Conservation (phyloP, 768 basidiomycete species). For the Lactarius akahatsu region DNA sequence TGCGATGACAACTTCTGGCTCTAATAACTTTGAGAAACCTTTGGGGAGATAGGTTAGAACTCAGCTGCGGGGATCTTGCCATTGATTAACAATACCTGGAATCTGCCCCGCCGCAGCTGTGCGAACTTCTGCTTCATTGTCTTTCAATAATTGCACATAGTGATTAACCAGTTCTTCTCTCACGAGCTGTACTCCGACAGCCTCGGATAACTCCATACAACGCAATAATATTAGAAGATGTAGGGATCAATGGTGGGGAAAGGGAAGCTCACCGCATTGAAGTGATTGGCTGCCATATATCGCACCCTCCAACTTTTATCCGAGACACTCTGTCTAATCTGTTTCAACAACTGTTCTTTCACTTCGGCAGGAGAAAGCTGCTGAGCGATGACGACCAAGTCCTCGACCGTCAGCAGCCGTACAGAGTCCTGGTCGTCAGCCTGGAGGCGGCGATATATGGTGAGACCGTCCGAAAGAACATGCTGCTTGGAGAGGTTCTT, state of each 20-base stretch:
- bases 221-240: slow-evolving; percentile 16
- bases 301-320: slow-evolving; percentile 99
- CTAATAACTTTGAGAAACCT: slow-evolving; percentile 95
- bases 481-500: slow-evolving; percentile 77
- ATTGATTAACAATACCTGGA: slow-evolving; percentile 59
- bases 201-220: slow-evolving; percentile 72
- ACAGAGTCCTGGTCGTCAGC: slow-evolving; percentile 98
- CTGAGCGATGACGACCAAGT: slow-evolving; percentile 88
- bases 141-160: slow-evolving; percentile 91
- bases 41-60: slow-evolving; percentile 17
- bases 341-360: slow-evolving; percentile 83
- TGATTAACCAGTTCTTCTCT: slow-evolving; percentile 92
- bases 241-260: slow-evolving; percentile 3
- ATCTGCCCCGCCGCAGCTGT: slow-evolving; percentile 96
- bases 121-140: slow-evolving; percentile 97
- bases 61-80: slow-evolving; percentile 19
- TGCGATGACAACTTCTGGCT: slow-evolving; percentile 89
- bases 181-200: slow-evolving; percentile 86
- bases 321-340: slow-evolving; percentile 82
- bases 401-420: slow-evolving; percentile 90
- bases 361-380: slow-evolving; percentile 85
- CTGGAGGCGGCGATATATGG: slow-evolving; percentile 91
- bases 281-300: slow-evolving; percentile 98
- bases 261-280: slow-evolving; percentile 71
- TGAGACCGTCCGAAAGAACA: slow-evolving; percentile 82